Conservation (phyloP, 2,329 filamentous ascomycete species). For the Phaeophleospora eucalypticola region DNA sequence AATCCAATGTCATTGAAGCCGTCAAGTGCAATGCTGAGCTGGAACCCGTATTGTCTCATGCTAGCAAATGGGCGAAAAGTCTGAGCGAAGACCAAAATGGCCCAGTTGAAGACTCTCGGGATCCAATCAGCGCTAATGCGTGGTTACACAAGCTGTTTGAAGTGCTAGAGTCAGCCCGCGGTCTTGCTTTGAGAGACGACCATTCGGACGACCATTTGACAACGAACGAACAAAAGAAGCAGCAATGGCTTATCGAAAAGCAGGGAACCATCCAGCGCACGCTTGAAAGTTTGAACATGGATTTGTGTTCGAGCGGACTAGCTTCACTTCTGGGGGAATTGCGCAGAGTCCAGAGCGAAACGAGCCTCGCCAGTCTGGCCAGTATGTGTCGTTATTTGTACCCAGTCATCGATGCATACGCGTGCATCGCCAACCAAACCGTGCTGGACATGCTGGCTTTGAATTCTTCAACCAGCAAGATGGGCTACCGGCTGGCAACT, state of each 20-base stretch:
- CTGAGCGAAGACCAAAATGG: too few species aligned
- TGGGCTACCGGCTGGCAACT: conserved; percentile 71
- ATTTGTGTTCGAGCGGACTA: neutral
- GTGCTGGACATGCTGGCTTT: conserved; percentile 58
- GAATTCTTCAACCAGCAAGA: conserved; percentile 67
- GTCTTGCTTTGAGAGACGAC: neutral
- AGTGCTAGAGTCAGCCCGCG: neutral
- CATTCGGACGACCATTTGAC: conserved; percentile 30
- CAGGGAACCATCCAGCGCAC: conserved; percentile 1
- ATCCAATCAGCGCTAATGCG: too few species aligned
- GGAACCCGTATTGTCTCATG: conserved; percentile 22
- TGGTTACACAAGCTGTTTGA: neutral
- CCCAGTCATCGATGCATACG: conserved; percentile 74
- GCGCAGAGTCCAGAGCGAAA: neutral
- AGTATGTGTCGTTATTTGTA: conserved; percentile 35
- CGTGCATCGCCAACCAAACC: conserved; percentile 55
- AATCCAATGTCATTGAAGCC: neutral
- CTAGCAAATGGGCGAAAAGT: too few species aligned
- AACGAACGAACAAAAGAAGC: conserved; percentile 59
- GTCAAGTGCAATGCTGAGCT: conserved; percentile 16
- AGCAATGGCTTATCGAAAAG: conserved; percentile 53
- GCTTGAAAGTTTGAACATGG: neutral
- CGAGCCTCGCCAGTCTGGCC: conserved; percentile 1
- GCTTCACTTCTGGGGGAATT: neutral
- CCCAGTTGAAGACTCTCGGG: too few species aligned